Base-by-base conservation (phyloP, 768 basidiomycete genomes). In the Pisolithus marmoratus region DNA sequence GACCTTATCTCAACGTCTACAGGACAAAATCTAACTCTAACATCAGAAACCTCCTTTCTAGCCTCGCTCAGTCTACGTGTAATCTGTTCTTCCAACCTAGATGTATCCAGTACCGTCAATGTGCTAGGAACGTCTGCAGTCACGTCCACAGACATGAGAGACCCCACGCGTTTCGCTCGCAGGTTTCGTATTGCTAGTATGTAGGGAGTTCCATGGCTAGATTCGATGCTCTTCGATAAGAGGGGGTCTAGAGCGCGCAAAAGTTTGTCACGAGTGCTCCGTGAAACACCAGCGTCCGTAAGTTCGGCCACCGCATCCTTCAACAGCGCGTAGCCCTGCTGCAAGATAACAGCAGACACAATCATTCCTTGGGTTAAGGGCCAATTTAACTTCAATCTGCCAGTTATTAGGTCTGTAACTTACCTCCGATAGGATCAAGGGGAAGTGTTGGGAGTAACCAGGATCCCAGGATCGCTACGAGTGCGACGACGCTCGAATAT, bases 391-490 rank as follows among this genome's bases (percentile, higher is more conserved):
- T 49, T 56, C 23, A 20, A 36, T 17, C 1, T 42, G 19, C 19
- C 51, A 12, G 29, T n/a, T 43, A 20, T n/a, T 29, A 27, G 15
- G 11, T 2, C n/a, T 34, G 41, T 17, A 47, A 3, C 78, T 67
- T 60, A 83, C 95, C 95, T 56, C 96, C 96, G 34, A 99, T 77
- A 8, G 96, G 94, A 65, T 99, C 96, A 36, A 98, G 74, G 52
- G 96, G 89, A 49, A 90, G 63, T n/a, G 80, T 74, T 15, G 94
- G 93, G 67, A 89, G 88, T 58, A 83, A 75, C 74, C 90, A 90
- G 9, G 86, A 90, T 12, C 94, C 93, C 8, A 98, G 70, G 62
- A 99, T 99, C 15, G 95, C 94, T 43, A 87, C 79, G 50, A 98
- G 80, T 11, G 94, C 93, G 49, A 99, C 92, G 46, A 87, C 59